phyloP scores from a whole-genome alignment of 176 grass and related monocot species.

The bread wheat (Triticum aestivum) region IWGSC_CS_RefSeq_v2.1 NC_057812.1:77932330-77932829 shows the following conservation, averaged over 20 bases:
- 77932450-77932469: neutral
- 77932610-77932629: no score
- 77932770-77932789: neutral
- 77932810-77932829: neutral
- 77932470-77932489: neutral
- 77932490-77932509: neutral
- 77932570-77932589: no score
- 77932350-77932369: neutral
- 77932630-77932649: no score
- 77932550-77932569: no score
- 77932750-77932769: neutral
- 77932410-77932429: neutral
- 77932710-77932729: neutral
- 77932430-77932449: neutral
- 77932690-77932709: neutral
- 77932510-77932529: no score
- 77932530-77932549: neutral
- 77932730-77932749: neutral
- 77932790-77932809: neutral
- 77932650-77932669: no score
- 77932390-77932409: neutral
- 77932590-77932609: no score
- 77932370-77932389: neutral
- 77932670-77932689: neutral
- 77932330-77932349: conserved; percentile 8